These are phyloP conservation scores for Begonia loranthoides DNA, from an alignment of 306 rosid genomes.

Conservation along the genomic window DNA sequence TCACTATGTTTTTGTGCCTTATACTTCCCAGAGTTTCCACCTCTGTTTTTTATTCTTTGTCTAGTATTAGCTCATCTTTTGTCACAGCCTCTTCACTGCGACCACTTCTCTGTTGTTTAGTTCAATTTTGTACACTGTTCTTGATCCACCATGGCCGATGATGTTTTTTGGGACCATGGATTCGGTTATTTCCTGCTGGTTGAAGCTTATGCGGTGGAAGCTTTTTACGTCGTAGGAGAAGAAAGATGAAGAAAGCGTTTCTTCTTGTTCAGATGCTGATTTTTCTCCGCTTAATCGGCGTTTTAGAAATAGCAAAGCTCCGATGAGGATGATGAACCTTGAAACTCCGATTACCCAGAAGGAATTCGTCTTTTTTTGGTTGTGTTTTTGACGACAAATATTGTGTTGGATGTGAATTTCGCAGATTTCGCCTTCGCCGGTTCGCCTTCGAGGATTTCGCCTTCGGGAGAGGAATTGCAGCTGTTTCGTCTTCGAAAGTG, in stretches of 20 bases:
- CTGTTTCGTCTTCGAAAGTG: too few species aligned
- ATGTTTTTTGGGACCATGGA: too few species aligned
- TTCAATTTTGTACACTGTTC: too few species aligned
- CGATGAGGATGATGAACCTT: too few species aligned
- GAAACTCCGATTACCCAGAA: constrained; percentile 64
- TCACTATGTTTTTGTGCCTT: constrained; percentile 88
- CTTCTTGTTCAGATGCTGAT: constrained; percentile 49
- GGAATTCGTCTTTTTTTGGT: constrained; percentile 39
- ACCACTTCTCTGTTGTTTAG: constrained; percentile 58
- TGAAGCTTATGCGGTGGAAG: too few species aligned
- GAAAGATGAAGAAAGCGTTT: constrained; percentile 46
- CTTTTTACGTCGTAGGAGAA: too few species aligned
- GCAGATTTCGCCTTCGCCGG: too few species aligned
- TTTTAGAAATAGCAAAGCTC: constrained; percentile 42
- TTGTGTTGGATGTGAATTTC: too few species aligned
- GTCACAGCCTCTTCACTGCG: constrained; percentile 64
- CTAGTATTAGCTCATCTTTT: constrained; percentile 38
- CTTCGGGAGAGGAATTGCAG: too few species aligned
- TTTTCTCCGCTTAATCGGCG: constrained; percentile 44
- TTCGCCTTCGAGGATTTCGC: too few species aligned
- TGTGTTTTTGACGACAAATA: constrained; percentile 25
- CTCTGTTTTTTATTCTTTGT: constrained; percentile 67
- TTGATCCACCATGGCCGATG: too few species aligned
- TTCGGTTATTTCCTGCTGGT: too few species aligned
- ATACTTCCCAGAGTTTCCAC: constrained; percentile 85